Base-by-base conservation (phyloP, 306 rosid genomes). In the Begonia peltatifolia region DNA sequence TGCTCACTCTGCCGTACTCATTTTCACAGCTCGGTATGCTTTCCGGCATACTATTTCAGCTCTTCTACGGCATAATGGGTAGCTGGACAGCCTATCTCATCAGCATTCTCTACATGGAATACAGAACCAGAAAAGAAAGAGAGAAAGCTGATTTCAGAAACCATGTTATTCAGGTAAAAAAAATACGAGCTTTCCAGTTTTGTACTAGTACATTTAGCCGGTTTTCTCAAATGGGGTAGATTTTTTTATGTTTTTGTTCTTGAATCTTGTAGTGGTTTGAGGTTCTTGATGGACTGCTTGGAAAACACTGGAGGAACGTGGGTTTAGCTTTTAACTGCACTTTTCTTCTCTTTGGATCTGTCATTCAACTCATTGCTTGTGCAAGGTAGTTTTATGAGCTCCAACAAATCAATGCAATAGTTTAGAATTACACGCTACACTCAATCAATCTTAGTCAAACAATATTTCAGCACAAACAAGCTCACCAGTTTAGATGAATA, bases 51-150 rank as follows among this genome's bases (percentile, higher is more conserved):
- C 80, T 86, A 17, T 86, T 90, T 51, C 97, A 90, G 73, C 84
- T 90, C 70, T 79, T 90, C 57, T 90, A 90, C 14, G 81, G 99
- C 46, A 22, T 90, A 17, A 9, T 90, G n/a, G 99, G 99, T 6
- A 81, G 99, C 79, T 90, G 99, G 99, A 90, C 99, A 0, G 99
- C 99, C 23, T 90, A 90, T 72, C 81, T 90, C 55, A 90, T 90
- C n/a, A 83, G 94, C 74, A 63, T 73, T 0, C 99, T 90, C 76
- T 90, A 86, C 11, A 73, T 90, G 16, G 99, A 90, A 65, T 86
- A 86, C 71, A 78, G 99, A 83, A 86, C 95, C 49, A 80, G 99
- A 64, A 90, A 90, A 69, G 99, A 86, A 46, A 80, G 95, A 63
- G 99, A 90, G 42, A 90, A 90, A 55, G 86, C 75, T 55, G 92